phyloP scores from a whole-genome alignment of 495 filamentous ascomycete species.

The Aspergillus indologenus region DNA sequence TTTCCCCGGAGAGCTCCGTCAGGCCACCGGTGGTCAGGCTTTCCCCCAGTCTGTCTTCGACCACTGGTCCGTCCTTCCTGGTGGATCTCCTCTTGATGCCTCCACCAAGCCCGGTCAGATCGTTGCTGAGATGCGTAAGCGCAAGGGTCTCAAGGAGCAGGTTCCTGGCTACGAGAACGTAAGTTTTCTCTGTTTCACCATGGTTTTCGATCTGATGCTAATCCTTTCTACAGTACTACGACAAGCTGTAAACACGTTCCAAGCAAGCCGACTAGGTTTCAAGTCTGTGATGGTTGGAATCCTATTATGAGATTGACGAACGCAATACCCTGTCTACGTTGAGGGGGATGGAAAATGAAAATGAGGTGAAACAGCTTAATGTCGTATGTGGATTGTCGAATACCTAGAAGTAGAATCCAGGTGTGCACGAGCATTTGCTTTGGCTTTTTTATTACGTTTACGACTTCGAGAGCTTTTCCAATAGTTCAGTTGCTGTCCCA shows the following conservation, averaged over 20 bases:
- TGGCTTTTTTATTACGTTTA: conserved; percentile 32
- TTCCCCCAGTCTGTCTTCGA: conserved; percentile 99
- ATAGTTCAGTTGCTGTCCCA: conserved; percentile 23
- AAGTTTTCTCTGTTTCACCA: conserved; percentile 46
- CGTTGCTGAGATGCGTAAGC: conserved; percentile 88
- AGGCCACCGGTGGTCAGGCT: conserved; percentile 89
- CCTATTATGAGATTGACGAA: conserved; percentile 52
- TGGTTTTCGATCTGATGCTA: conserved; percentile 43
- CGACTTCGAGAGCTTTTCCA: conserved; percentile 24
- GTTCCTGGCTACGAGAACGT: conserved; percentile 90
- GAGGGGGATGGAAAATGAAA: conserved; percentile 28
- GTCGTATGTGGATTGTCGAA: conserved; percentile 28
- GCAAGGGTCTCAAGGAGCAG: conserved; percentile 97
- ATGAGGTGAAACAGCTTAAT: conserved; percentile 23
- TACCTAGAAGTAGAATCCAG: conserved; percentile 33
- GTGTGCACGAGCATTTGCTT: conserved; percentile 27
- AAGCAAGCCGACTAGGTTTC: conserved; percentile 32
- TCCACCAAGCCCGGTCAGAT: conserved; percentile 83
- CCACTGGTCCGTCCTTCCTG: conserved; percentile 93
- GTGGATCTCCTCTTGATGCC: conserved; percentile 86
- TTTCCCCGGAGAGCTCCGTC: conserved; percentile 96
- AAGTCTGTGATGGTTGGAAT: conserved; percentile 37
- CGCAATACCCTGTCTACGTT: conserved; percentile 48
- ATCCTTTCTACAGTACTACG: conserved; percentile 78
- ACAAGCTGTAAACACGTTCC: conserved; percentile 81